phyloP scores from a whole-genome alignment of 352 stramenopile species.

The Phytophthora lateralis region DNA sequence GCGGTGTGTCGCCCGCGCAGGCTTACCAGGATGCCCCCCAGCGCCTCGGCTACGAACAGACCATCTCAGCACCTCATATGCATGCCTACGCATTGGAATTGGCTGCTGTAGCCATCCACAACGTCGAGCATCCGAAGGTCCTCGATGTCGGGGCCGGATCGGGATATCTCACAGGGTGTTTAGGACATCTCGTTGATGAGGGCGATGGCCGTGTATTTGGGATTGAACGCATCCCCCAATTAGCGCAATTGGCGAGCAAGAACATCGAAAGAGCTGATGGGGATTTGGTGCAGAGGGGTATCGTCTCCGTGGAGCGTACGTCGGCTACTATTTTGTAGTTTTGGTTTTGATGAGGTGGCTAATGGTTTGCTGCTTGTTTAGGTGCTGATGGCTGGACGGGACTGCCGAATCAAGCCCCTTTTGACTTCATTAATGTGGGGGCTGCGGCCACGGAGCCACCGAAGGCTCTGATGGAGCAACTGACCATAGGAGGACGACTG shows the following conservation, averaged over 20 bases:
- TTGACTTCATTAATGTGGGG: conserved; percentile 97
- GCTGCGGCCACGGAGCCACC: conserved; percentile 92
- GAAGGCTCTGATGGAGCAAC: conserved; percentile 87
- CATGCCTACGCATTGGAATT: conserved; percentile 87
- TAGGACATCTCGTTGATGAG: conserved; percentile 84
- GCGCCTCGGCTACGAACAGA: conserved; percentile 81
- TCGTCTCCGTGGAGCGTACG: conserved; percentile 60
- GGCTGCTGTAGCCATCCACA: conserved; percentile 54
- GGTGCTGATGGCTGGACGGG: conserved; percentile 94
- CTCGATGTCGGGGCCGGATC: conserved; percentile 96
- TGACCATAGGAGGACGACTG: conserved; percentile 87
- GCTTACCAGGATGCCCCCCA: conserved; percentile 87
- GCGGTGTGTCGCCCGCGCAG: conserved; percentile 34
- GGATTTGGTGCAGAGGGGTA: conserved; percentile 74
- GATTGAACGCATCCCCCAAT: conserved; percentile 90
- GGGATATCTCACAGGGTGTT: conserved; percentile 94
- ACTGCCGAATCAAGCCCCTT: conserved; percentile 88
- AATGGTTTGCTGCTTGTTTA: conserved; percentile 13
- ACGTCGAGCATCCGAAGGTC: conserved; percentile 61
- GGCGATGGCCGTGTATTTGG: conserved; percentile 71
- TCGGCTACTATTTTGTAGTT: not conserved
- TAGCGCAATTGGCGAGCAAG: conserved; percentile 79
- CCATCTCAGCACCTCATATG: conserved; percentile 93
- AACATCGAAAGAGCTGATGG: conserved; percentile 87
- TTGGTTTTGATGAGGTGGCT: not conserved